Evolutionary conservation across 495 filamentous ascomycete species (phyloP).

Genomic region (Penicillium mononematosum): DNA sequence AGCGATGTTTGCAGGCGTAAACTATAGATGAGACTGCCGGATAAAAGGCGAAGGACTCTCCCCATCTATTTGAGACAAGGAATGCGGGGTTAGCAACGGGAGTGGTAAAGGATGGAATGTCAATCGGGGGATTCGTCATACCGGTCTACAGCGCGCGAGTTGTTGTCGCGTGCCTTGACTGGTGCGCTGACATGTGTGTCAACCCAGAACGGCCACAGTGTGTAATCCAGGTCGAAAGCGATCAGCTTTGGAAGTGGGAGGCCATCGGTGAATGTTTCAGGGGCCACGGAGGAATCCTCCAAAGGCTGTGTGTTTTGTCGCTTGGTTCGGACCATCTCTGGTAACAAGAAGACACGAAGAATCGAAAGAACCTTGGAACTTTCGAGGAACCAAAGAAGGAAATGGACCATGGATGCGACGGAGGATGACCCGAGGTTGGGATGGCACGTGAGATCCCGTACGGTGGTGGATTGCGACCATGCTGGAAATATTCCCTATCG

Average conservation of each 20-base stretch:
- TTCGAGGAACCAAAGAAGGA: not conserved
- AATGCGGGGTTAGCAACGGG: constrained; percentile 10
- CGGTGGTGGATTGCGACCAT: not conserved
- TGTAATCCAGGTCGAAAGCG: constrained; percentile 95
- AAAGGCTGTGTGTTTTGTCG: constrained; percentile 40
- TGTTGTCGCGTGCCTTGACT: constrained; percentile 61
- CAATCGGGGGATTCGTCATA: constrained; percentile 18
- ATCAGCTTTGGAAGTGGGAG: constrained; percentile 80
- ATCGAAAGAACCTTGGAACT: not conserved
- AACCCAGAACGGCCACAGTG: constrained; percentile 96
- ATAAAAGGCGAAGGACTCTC: constrained; percentile 82
- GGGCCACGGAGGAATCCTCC: constrained; percentile 44
- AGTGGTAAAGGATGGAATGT: not conserved
- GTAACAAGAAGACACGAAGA: not conserved
- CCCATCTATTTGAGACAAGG: constrained; percentile 47
- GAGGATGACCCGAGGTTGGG: not conserved
- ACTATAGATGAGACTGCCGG: constrained; percentile 72
- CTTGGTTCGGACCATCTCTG: constrained; percentile 36
- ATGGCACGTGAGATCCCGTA: not conserved
- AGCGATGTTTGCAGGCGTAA: constrained; percentile 52
- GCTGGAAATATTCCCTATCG: not conserved
- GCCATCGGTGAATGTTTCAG: constrained; percentile 70
- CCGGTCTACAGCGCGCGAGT: constrained; percentile 53
- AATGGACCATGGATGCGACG: not conserved
- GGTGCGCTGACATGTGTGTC: constrained; percentile 88